Evolutionary conservation across 495 filamentous ascomycete genomes (phyloP), one percentile per base, ranked within the genome.

Genomic region (Cudoniella acicularis): DNA sequence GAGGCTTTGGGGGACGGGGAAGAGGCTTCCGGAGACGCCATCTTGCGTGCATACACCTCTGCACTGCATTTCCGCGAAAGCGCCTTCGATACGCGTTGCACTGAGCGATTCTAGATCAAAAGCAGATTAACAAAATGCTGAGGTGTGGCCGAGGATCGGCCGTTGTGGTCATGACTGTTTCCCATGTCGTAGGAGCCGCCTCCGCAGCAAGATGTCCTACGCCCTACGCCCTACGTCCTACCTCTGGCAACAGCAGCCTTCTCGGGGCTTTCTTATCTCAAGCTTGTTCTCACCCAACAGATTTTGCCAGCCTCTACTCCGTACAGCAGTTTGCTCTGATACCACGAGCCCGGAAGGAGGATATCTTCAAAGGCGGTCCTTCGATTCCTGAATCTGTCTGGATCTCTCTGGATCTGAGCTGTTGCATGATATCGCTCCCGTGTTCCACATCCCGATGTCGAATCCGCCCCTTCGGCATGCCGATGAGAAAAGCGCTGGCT

Each of bases 131-230:
- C 21, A 36, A 25, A 27, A 21, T 6, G 3, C 18, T 43, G 25
- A 41, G 49, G 53, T 36, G 41, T 55, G 51, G 47, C 58, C 58
- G 58, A 60, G 52, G 53, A 60, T 43, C 16, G 51, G 25, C 58
- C 58, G 51, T 41, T 1, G 43, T n/a, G 2, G 41, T 24, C 18
- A 22, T n/a, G n/a, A n/a, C n/a, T n/a, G n/a, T n/a, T n/a, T n/a
- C n/a, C 25, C 4, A 22, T 25, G 9, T 10, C 30, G 3, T 36
- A 36, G 30, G 13, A 36, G 6, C 30, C 30, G 4, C 13, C 30
- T 36, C 30, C 30, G 13, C 30, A 36, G 4, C 30, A 13, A 36
- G 13, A n/a, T 21, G 43, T n/a, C 13, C 36, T 41, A 41, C 9
- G 16, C 8, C 36, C 36, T 9, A 41, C 36, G 36, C 16, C 36